Evolutionary conservation across 108 stramenopile species (phyloP), one percentile per base, ranked within the genome.

Genomic region (Seminavis robusta): DNA sequence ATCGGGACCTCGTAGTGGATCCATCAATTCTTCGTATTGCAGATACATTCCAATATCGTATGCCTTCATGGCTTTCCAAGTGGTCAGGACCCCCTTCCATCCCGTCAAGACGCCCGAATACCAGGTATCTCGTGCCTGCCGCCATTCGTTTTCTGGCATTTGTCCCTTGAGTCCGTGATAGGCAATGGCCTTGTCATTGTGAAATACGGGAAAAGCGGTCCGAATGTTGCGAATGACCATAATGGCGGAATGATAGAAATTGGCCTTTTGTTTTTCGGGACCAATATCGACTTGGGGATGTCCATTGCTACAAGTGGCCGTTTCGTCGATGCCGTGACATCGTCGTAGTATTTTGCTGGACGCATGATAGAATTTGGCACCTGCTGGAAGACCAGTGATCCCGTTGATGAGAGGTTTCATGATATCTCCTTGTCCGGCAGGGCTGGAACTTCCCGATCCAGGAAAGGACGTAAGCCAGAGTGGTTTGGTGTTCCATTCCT

Each of bases 151-250:
- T 19, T 53, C 61, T 1, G 56, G 28, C 16, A 61, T 49, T 52
- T 83, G 82, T 45, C 71, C 73, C 26, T 60, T 65, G 1, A 23
- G 61, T 9, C 32, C 31, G 20, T 77, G 74, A 42, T 83, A 83
- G 9, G 69, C 73, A 33, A 77, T 74, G 8, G 72, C 49, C 53
- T 83, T 83, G 40, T 63, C 55, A 33, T 76, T 69, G 26, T 65
- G 59, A 44, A 32, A 48, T n/a, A 68, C 68, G 0, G 82, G 82
- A 58, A 83, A 77, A 8, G 65, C 78, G 6, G 77, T 79, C 27
- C 67, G 36, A 39, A 73, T 69, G 67, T 80, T 77, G 25, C 82
- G 43, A 32, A 69, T 48, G 0, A 39, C 46, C 4, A 69, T 37
- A 56, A 69, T 55, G 0, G 54, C 46, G 1, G 25, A 17, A 23